Base-by-base conservation (phyloP, 2,329 filamentous ascomycete genomes). In the Neonectria magnoliae region DNA sequence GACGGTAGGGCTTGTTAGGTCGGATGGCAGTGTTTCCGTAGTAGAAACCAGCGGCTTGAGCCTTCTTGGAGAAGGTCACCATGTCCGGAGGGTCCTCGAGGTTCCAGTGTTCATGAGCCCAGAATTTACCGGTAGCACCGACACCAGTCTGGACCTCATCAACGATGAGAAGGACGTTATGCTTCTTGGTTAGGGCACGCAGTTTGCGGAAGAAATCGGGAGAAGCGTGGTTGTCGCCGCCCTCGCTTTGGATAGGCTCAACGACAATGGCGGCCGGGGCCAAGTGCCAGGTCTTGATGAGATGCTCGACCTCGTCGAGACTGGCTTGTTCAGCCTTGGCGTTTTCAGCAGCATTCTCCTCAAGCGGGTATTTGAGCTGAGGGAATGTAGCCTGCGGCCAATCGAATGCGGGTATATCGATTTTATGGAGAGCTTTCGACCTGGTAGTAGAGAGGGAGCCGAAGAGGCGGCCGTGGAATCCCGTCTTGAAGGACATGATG, bases 91-190 rank as follows among this genome's bases (percentile, higher is more conserved):
- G 92, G 38, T 89, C 83, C 54, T 85, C 76, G 47, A 97, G 87
- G 79, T 92, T 87, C 94, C 94, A 97, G 89, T 97, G 94, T 75
- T 97, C 93, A 83, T 97, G 94, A 9, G 94, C 94, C 94, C 94
- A 97, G 89, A 97, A 97, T 80, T 93, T 94, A 73, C 94, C 94
- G 0, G 94, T 97, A 42, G 94, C 93, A 73, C 94, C 94, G 27
- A 97, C 91, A 77, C 94, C 94, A 7, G 94, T 97, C 83, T 97
- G 94, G 11, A 97, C 94, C 82, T 97, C 94, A 78, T 97, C 94
- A 68, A 97, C 94, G 76, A 97, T 97, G 79, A 97, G 84, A 62
- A 97, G 88, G 31, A 97, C 87, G 72, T 90, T 86, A 82, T 93
- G 88, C 79, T 90, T 90, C 77, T 88, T 87, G 42, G 94, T 97